Percentiles rank a stretch among this genome's conserved stretches.
Evolutionary conservation across 2,329 filamentous ascomycete species (phyloP).

Genomic region (Ophiostoma perfectum): DNA sequence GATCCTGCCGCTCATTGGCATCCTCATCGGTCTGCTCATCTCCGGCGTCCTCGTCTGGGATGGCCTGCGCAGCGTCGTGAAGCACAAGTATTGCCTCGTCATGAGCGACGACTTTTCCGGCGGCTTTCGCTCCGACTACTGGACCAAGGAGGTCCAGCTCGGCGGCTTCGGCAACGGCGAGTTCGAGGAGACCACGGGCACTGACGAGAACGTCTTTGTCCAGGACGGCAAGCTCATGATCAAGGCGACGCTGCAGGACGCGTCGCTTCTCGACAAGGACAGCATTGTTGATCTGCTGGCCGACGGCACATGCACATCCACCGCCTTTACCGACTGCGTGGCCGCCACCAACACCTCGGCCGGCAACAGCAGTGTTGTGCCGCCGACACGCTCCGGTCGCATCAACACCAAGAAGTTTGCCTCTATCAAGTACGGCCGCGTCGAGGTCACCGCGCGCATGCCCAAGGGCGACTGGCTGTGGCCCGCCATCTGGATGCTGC

Average conservation of each 20-base stretch:
- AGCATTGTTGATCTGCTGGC: constrained; percentile 62
- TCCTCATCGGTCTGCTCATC: constrained; percentile 61
- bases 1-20: constrained; percentile 68
- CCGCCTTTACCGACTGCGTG: constrained; percentile 56
- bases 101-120: constrained; percentile 60
- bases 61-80: constrained; percentile 63
- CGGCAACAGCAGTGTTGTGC: constrained; percentile 67
- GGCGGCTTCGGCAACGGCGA: constrained; percentile 76
- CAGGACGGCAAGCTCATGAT: constrained; percentile 65
- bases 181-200: constrained; percentile 69
- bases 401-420: constrained; percentile 68
- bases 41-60: constrained; percentile 71
- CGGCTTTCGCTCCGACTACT: constrained; percentile 55
- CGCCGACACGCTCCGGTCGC: constrained; percentile 70
- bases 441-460: constrained; percentile 73
- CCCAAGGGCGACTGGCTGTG: constrained; percentile 80
- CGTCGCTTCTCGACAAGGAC: constrained; percentile 58
- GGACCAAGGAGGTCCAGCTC: constrained; percentile 69
- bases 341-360: constrained; percentile 65
- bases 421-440: constrained; percentile 70
- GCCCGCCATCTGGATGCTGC: constrained; percentile 91
- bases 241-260: constrained; percentile 71
- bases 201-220: constrained; percentile 69
- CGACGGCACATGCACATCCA: constrained; percentile 63
- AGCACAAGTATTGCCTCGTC: constrained; percentile 67